A percentile compares a stretch with the other conserved stretches of the same genome.
Evolutionary conservation across 2,329 filamentous ascomycete genomes (phyloP).

Genomic region (Colletotrichum limetticola): DNA sequence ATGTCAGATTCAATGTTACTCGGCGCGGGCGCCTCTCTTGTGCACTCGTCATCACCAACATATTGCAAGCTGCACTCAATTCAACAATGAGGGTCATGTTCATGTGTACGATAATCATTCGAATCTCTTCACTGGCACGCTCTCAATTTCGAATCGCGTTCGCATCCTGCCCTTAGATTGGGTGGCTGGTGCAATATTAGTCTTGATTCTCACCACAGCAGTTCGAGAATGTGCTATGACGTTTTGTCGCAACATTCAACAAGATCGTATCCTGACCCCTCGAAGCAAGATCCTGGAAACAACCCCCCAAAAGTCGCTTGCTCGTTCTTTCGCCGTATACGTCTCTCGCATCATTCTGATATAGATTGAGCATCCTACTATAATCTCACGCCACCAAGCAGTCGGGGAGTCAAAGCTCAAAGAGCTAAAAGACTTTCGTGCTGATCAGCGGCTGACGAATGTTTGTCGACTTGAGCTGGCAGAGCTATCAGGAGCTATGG

Average conservation of each 20-base stretch:
- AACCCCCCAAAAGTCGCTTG: too few species aligned
- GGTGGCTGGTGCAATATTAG: neutral
- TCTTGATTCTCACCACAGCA: too few species aligned
- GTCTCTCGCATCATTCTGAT: neutral
- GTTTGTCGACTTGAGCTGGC: neutral
- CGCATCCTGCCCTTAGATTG: neutral
- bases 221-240: neutral
- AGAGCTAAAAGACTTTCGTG: neutral
- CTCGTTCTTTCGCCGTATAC: neutral
- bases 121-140: neutral
- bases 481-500: neutral
- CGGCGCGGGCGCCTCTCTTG: too few species aligned
- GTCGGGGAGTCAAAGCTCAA: neutral
- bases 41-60: too few species aligned
- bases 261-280: neutral
- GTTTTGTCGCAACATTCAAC: neutral
- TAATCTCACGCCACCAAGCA: neutral
- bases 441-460: neutral
- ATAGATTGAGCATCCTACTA: neutral
- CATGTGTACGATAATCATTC: neutral
- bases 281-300: neutral
- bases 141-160: neutral
- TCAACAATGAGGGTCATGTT: too few species aligned
- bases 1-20: neutral
- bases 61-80: too few species aligned